Evolutionary conservation across 805 yeast species (phyloP).

Genomic region (Komagataella mondaviorum): DNA sequence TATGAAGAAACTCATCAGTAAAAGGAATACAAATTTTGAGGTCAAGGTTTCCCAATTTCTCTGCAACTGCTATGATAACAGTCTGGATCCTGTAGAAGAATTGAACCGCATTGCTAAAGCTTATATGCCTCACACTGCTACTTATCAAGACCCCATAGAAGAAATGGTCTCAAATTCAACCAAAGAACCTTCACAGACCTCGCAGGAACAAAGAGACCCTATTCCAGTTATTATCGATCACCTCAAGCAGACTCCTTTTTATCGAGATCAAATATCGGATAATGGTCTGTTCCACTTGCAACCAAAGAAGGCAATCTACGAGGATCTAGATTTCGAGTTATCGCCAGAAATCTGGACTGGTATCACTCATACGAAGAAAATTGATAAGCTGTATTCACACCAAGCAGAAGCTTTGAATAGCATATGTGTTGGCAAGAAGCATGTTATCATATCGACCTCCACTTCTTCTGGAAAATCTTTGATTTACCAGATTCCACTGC

Average conservation of each 20-base stretch:
- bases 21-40: slow-evolving; percentile 41
- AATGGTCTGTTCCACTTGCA: slow-evolving; percentile 30
- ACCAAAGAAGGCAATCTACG: slow-evolving; percentile 30
- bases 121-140: slow-evolving; percentile 33
- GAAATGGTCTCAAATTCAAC: slow-evolving; percentile 27
- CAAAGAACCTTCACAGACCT: slow-evolving; percentile 1
- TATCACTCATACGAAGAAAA: slow-evolving; percentile 30
- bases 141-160: slow-evolving; percentile 48
- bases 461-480: slow-evolving; percentile 95
- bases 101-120: slow-evolving; percentile 22
- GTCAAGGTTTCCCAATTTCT: slow-evolving; percentile 24
- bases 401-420: slow-evolving; percentile 69
- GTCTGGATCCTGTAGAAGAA: slow-evolving; percentile 24
- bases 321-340: slow-evolving; percentile 26
- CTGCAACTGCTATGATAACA: slow-evolving; percentile 13
- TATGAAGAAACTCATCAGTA: slow-evolving; percentile 44
- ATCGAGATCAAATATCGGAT: slow-evolving; percentile 49
- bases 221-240: slow-evolving; percentile 35
- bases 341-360: slow-evolving; percentile 41
- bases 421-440: slow-evolving; percentile 30
- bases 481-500: slow-evolving; percentile 80
- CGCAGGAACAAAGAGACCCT: slow-evolving; percentile 21
- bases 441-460: slow-evolving; percentile 84
- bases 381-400: slow-evolving; percentile 56
- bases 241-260: slow-evolving; percentile 34